Evolutionary conservation across 768 basidiomycete genomes (phyloP), one percentile per base, ranked within the genome.

Genomic region (Trametes punicea): DNA sequence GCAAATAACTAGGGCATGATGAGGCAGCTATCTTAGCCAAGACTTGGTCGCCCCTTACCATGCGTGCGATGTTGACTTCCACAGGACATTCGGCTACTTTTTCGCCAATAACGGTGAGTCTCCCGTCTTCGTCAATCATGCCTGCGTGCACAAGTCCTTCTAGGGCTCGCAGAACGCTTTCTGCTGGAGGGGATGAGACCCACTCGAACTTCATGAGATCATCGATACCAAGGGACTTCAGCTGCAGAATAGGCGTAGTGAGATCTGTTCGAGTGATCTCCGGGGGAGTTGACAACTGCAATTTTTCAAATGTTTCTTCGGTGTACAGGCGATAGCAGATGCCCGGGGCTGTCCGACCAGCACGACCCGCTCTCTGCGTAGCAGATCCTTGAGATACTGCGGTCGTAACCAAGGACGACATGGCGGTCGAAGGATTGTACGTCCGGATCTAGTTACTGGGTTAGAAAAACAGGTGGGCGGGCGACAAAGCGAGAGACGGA

Each of bases 171-270:
- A 94, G 72, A 30, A 98, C 81, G 63, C 85, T 88, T 68, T 92
- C 90, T 10, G 88, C 85, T 2, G 93, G 91, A 30, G 97, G 97
- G 0, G 85, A 76, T 27, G 88, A 87, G 29, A 98, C 82, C 89
- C 94, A 99, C 67, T 98, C 94, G 67, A 98, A 96, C 67, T 90
- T 90, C 81, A 97, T 88, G 13, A 98, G 70, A 70, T 99, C 93
- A 62, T 98, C 89, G 41, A 99, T 89, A 8, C 97, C 97, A 27
- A 99, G 78, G 0, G 90, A 89, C 71, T 98, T 98, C 46, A 98
- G 80, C 68, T 98, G 95, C 16, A 99, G 75, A 47, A 99, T 88
- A 4, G 93, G 90, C 2, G 91, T 88, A 0, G 90, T 88, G 74
- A 99, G 82, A 65, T 99, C 96, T 4, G 86, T 87, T 29, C 96